A percentile compares a stretch with the other conserved stretches of the same genome.
Conservation (phyloP, 2,329 filamentous ascomycete species). For the Pezicula neosporulosa region DNA sequence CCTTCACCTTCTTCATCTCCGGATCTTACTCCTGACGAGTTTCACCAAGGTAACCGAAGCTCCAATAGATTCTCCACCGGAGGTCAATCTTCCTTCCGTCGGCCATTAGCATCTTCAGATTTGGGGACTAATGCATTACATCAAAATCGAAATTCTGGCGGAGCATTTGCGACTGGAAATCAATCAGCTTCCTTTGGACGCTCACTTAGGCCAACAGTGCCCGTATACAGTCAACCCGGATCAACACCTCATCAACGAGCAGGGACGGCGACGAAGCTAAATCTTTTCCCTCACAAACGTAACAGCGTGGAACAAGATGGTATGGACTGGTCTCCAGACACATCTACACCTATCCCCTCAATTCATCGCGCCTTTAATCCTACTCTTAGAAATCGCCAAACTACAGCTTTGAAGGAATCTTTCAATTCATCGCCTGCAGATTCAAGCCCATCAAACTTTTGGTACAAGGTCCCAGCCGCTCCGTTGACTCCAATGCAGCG, state of each 20-base stretch:
- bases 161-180: background rate
- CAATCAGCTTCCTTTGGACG: background rate
- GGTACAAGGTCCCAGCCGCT: background rate
- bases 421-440: background rate
- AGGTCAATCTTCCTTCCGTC: no score
- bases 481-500: background rate
- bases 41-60: no score
- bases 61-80: no score
- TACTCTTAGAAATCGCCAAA: background rate
- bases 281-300: no score
- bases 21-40: background rate
- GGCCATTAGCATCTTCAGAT: no score
- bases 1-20: background rate
- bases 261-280: no score
- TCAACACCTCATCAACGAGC: background rate
- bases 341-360: background rate
- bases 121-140: no score
- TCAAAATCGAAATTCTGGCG: background rate
- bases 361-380: background rate
- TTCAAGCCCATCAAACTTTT: background rate
- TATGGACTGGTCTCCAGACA: background rate
- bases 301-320: background rate
- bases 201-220: background rate
- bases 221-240: background rate
- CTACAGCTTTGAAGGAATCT: background rate